Conservation (phyloP, 208 protist genomes). For the Crithidia expoeki region DNA sequence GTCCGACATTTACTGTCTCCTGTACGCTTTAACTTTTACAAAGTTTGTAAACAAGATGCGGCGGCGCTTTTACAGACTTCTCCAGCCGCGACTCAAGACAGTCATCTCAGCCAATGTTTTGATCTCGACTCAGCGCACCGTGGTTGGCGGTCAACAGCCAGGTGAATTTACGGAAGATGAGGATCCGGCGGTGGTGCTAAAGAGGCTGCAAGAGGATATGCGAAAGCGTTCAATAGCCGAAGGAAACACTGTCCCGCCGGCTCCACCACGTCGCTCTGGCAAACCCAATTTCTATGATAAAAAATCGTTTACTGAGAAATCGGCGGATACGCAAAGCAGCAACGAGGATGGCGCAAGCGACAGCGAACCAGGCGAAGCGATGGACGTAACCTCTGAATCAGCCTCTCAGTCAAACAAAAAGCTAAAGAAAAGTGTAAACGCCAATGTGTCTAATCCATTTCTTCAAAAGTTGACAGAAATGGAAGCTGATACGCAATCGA, state of each 20-base stretch:
- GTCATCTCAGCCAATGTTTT: not conserved
- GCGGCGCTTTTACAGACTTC: constrained; percentile 9
- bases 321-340: not conserved
- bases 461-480: constrained; percentile 64
- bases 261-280: constrained; percentile 38
- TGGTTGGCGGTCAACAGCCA: not conserved
- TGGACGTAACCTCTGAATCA: not conserved
- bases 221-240: constrained; percentile 24
- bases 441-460: constrained; percentile 43
- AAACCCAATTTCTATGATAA: constrained; percentile 51
- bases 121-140: not conserved
- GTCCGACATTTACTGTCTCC: not conserved
- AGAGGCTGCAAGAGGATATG: constrained; percentile 44
- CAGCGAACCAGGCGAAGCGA: not conserved
- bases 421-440: not conserved
- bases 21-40: not conserved
- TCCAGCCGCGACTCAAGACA: not conserved
- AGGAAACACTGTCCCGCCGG: constrained; percentile 32
- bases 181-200: constrained; percentile 51
- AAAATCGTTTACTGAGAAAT: not conserved
- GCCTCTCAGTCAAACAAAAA: not conserved
- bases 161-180: constrained; percentile 31
- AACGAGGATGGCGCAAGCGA: not conserved
- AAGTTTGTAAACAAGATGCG: constrained; percentile 25
- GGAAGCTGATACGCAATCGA: constrained; percentile 50